Evolutionary conservation across 176 grass and related monocot genomes (phyloP), one percentile per base, ranked within the genome.

Genomic region (Tillandsia fasciculata): DNA sequence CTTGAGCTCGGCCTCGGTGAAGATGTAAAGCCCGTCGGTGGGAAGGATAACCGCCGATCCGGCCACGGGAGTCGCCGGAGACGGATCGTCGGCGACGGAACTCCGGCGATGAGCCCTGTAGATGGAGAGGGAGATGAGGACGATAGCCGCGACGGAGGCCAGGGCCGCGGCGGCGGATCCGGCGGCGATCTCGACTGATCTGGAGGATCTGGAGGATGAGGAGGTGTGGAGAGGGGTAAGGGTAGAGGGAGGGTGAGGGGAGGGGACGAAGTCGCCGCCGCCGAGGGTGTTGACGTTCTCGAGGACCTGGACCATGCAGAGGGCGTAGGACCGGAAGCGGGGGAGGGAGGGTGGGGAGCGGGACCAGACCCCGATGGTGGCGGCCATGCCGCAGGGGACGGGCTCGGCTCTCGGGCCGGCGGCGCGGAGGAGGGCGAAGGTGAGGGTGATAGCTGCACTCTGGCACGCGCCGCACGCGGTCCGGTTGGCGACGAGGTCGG

Each of bases 21-120:
- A 92, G 73, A 92, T 92, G 73, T 92, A 92, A 7, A 92, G 12
- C 1, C 89, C 89, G 8, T 85, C 89, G 0, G 82, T 87, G 2
- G 89, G 89, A 0, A 92, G 76, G 1, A 69, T 65, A 27, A 78
- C 64, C n/a, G 63, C 20, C 2, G 71, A 26, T 10, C 15, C 7
- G 47, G 4, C 50, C 52, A 2, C 59, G 53, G 22, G 47, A 23
- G 50, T 70, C 15, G 10, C 69, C 42, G 7, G 57, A 59, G 74
- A 15, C 64, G 2, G 50, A 56, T 67, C 67, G 51, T 72, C 26
- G 29, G 33, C 33, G 33, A 7, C 33, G 33, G 3, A 15, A 1
- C 66, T 20, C 23, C 72, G 66, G 49, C 63, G 70, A 13, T 24
- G 74, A 11, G 6, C 33, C 1, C 49, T 69, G 11, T 13, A 13